Conservation (phyloP, 2,329 filamentous ascomycete genomes). For the Tolypocladium tundrense region DNA sequence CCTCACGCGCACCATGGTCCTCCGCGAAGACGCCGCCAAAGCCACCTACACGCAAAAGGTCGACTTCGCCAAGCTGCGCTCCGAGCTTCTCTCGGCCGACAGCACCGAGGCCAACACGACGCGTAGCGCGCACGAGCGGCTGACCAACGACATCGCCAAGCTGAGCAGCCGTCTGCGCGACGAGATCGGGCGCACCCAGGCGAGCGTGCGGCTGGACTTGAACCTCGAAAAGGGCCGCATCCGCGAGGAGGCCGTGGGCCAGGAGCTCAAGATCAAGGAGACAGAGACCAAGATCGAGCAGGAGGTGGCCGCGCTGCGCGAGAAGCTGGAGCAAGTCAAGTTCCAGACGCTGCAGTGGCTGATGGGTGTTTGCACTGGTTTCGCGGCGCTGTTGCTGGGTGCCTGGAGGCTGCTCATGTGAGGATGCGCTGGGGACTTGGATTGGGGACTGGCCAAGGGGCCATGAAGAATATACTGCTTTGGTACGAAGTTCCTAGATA, state of each 20-base stretch:
- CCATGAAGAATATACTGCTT: neutral
- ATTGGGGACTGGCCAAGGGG: no score
- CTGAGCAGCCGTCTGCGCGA: conserved; percentile 81
- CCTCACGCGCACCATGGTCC: conserved; percentile 92
- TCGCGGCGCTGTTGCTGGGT: conserved; percentile 57
- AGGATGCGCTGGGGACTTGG: neutral
- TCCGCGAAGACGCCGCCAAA: conserved; percentile 83
- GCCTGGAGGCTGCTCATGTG: conserved; percentile 62
- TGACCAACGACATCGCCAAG: conserved; percentile 92
- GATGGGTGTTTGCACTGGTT: conserved; percentile 71
- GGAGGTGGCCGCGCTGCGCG: conserved; percentile 80
- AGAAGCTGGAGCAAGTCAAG: conserved; percentile 94
- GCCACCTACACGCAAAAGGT: conserved; percentile 81
- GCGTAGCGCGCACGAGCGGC: conserved; percentile 77
- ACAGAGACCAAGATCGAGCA: conserved; percentile 98
- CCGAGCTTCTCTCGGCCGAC: conserved; percentile 85
- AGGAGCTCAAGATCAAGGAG: conserved; percentile 97
- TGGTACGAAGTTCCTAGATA: neutral
- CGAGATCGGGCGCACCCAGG: conserved; percentile 90
- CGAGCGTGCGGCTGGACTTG: conserved; percentile 80
- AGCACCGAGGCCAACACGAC: conserved; percentile 85
- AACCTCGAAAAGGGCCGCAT: conserved; percentile 97
- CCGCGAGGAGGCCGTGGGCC: conserved; percentile 87
- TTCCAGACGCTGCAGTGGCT: conserved; percentile 97
- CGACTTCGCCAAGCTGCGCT: conserved; percentile 93